Percentiles rank a stretch among this genome's conserved stretches.
These are phyloP conservation scores for Colletotrichum godetiae DNA, from an alignment of 2,329 filamentous ascomycete species.

Conservation along the genomic window DNA sequence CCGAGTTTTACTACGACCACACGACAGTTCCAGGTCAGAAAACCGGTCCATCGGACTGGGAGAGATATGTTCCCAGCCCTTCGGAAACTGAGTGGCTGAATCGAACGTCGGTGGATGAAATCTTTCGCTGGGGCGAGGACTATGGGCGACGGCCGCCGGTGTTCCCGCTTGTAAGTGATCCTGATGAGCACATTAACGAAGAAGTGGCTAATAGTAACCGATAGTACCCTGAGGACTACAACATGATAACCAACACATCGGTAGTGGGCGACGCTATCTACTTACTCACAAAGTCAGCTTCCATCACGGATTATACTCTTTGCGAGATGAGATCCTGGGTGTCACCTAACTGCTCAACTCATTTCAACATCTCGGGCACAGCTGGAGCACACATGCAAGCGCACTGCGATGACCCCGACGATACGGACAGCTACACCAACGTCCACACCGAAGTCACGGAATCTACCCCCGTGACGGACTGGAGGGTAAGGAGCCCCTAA, in stretches of 20 bases:
- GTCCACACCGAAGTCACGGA: slow-evolving; percentile 48
- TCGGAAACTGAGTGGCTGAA: slow-evolving; percentile 58
- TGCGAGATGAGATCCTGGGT: slow-evolving; percentile 75
- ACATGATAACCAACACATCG: slow-evolving; percentile 72
- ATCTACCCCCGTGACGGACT: slow-evolving; percentile 56
- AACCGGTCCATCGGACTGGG: slow-evolving; percentile 49
- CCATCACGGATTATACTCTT: slow-evolving; percentile 67
- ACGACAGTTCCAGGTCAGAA: slow-evolving; percentile 49
- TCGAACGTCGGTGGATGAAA: slow-evolving; percentile 71
- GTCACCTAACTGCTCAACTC: slow-evolving; percentile 75
- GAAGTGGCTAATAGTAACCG: not conserved
- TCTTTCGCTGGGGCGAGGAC: slow-evolving; percentile 74
- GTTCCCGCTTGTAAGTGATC: slow-evolving; percentile 56
- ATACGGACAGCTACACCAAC: slow-evolving; percentile 66
- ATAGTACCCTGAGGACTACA: slow-evolving; percentile 69
- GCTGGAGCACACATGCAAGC: slow-evolving; percentile 69
- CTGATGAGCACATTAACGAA: not conserved
- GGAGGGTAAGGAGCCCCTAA: slow-evolving; percentile 50
- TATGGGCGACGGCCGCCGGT: slow-evolving; percentile 63
- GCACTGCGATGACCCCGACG: slow-evolving; percentile 67
- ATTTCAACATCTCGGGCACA: slow-evolving; percentile 65
- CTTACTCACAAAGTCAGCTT: slow-evolving; percentile 65
- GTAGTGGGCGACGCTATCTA: slow-evolving; percentile 68
- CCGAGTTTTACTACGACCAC: slow-evolving; percentile 44
- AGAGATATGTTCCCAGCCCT: slow-evolving; percentile 48